A percentile compares a stretch with the other conserved stretches of the same genome.
Evolutionary conservation across 345 rosid genomes (phyloP).

Genomic region (Rhodamnia argentea): DNA sequence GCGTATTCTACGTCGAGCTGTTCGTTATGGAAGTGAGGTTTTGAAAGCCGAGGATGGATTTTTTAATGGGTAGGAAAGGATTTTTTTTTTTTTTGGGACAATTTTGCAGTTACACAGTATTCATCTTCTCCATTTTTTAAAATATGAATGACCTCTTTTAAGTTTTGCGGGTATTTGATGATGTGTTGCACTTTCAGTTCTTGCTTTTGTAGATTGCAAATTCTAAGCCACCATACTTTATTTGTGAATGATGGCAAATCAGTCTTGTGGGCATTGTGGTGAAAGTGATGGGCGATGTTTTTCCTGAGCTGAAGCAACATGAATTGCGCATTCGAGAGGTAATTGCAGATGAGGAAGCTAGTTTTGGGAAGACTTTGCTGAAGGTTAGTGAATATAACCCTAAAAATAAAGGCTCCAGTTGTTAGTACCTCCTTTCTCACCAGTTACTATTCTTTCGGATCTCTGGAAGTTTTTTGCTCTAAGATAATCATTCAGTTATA

Average conservation of each 20-base stretch:
- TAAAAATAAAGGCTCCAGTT: not conserved
- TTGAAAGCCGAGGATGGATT: conserved; percentile 86
- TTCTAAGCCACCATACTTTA: not conserved
- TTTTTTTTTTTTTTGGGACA: not conserved
- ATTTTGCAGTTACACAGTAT: not conserved
- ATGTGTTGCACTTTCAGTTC: not conserved
- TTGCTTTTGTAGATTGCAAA: not conserved
- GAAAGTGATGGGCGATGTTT: conserved; percentile 68
- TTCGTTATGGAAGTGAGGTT: conserved; percentile 87
- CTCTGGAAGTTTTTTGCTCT: not conserved
- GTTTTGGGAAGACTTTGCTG: conserved; percentile 82
- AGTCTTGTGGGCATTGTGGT: conserved; percentile 77
- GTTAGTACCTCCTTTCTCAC: not conserved
- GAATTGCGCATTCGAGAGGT: conserved; percentile 59
- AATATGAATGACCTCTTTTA: not conserved
- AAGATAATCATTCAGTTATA: not conserved
- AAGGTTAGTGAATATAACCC: not conserved
- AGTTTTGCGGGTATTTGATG: not conserved
- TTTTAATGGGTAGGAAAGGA: conserved; percentile 61
- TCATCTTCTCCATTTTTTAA: not conserved
- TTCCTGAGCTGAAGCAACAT: conserved; percentile 79
- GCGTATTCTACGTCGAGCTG: conserved; percentile 97
- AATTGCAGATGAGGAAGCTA: conserved; percentile 78
- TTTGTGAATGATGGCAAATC: conserved; percentile 6
- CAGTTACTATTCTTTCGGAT: not conserved